These are phyloP conservation scores for Teunomyces kruisii DNA, from an alignment of 805 yeast genomes.

Conservation along the genomic window DNA sequence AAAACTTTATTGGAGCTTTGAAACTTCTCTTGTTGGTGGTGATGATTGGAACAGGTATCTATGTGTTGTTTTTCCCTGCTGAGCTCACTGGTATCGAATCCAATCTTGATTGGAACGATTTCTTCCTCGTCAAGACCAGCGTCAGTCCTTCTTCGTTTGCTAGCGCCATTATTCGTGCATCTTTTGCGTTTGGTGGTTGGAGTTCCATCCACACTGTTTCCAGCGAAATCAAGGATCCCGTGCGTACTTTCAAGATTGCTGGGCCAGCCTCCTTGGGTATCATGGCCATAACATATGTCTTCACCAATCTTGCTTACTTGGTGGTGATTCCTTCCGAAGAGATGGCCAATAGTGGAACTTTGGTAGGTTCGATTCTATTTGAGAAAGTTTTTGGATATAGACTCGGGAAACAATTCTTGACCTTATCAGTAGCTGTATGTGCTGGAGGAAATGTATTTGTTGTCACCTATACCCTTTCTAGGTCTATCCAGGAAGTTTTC, in stretches of 20 bases:
- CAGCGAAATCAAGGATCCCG: conserved; percentile 61
- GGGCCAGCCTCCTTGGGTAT: conserved; percentile 55
- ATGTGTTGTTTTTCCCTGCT: conserved; percentile 52
- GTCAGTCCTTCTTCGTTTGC: conserved; percentile 49
- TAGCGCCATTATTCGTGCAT: conserved; percentile 55
- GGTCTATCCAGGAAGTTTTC: conserved; percentile 65
- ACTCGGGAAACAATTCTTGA: conserved; percentile 54
- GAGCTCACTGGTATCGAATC: conserved; percentile 44
- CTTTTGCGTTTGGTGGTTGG: conserved; percentile 66
- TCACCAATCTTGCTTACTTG: conserved; percentile 57
- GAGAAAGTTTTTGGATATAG: conserved; percentile 53
- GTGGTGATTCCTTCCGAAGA: conserved; percentile 55
- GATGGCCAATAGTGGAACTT: conserved; percentile 52
- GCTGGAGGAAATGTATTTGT: conserved; percentile 65
- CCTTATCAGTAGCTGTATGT: conserved; percentile 58
- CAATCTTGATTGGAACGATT: conserved; percentile 33
- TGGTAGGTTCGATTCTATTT: conserved; percentile 59
- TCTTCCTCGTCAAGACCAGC: conserved; percentile 30
- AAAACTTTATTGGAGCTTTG: conserved; percentile 61
- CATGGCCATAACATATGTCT: conserved; percentile 47
- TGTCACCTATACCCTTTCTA: conserved; percentile 55
- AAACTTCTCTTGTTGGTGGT: conserved; percentile 55
- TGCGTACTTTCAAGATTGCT: conserved; percentile 55
- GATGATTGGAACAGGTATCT: conserved; percentile 59
- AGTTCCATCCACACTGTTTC: conserved; percentile 59